Base-by-base conservation (phyloP, 73 alveolate genomes). In the Tetrahymena borealis region DNA sequence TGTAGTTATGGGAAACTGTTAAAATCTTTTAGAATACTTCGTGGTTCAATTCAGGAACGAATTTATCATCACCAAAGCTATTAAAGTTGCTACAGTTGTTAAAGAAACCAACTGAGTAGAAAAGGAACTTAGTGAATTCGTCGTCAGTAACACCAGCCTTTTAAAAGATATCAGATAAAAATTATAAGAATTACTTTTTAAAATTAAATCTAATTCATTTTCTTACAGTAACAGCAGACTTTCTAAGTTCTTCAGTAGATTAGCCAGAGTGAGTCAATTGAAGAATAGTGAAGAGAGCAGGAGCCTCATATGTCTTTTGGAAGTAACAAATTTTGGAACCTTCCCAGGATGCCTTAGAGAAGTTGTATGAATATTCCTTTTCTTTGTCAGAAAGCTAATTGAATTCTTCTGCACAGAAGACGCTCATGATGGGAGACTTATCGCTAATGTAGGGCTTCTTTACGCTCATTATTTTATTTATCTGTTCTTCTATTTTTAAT, bases 331-430 rank as follows among this genome's bases (percentile, higher is more conserved):
- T 97, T 40, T 95, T 97, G 35, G 97, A 96, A 13, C 99, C 99
- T 43, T 97, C 98, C 99, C 99, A 97, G 78, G 98, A 94, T 1
- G 99, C 99, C 93, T 97, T 97, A 33, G 97, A 94, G 42, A 98
- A 95, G 90, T 95, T 91, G 94, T 98, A 98, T 31, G 99, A 95
- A 96, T 98, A 98, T 94, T 94, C 95, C 96, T 97, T 98, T 94
- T 97, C 99, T 78, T 97, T 95, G 35, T 93, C 98, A 31, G 98
- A 94, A 39, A 98, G 96, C 32, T 33, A 40, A 39, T 93, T 79
- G 40, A 93, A 93, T 16, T 90, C 95, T 39, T 60, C 9, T 5
- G 18, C 15, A 28, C 85, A 60, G 85, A 60, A 60, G 28, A 60
- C 38, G 85, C 36, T n/a, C 85, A 60, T 60, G 35, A 60, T 60